Evolutionary conservation across 2,329 filamentous ascomycete species (phyloP), one percentile per base, ranked within the genome.

Genomic region (Septoria petroselini): DNA sequence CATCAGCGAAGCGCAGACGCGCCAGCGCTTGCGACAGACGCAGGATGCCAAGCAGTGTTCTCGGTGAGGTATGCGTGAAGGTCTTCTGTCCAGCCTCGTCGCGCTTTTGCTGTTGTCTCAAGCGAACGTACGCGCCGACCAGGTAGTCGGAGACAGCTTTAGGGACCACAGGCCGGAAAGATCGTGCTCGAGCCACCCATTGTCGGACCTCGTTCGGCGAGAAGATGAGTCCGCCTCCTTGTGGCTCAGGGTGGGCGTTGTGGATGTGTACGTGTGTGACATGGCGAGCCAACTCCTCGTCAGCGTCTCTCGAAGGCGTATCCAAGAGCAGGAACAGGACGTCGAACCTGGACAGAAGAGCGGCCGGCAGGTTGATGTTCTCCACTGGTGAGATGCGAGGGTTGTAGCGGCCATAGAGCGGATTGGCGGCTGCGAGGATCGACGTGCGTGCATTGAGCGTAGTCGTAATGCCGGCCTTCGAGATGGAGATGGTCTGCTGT

Each of bases 351-450:
- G 91, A 96, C 47, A 98, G 81, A 15, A 98, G 82, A 15, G 93
- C 93, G 14, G 93, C 93, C n/a, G 93, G 93, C 33, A 98, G 83
- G 71, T 98, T 98, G 73, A 98, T 98, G 71, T 98, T 98, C 71
- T 98, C 93, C 19, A 98, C 91, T 0, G 93, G 93, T 0, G 91
- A 96, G 62, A 98, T 86, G 57, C 90, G 88, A 49, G 93, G 93
- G 73, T 98, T 98, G 77, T 98, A 98, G 55, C 93, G 88, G 57
- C 93, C 93, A 65, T 98, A 98, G 34, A 98, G 81, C 50, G 93
- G 93, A 73, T 98, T 98, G 60, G 93, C 93, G 15, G 93, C 93
- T 14, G 93, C 91, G 12, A 98, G 81, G 64, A 98, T 67, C 2
- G 65, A 59, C 2, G 93, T 97, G 55, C 93, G 85, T 17, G 93